Base-by-base conservation (phyloP, 805 yeast genomes). In the Wickerhamomyces sydowiorum region DNA sequence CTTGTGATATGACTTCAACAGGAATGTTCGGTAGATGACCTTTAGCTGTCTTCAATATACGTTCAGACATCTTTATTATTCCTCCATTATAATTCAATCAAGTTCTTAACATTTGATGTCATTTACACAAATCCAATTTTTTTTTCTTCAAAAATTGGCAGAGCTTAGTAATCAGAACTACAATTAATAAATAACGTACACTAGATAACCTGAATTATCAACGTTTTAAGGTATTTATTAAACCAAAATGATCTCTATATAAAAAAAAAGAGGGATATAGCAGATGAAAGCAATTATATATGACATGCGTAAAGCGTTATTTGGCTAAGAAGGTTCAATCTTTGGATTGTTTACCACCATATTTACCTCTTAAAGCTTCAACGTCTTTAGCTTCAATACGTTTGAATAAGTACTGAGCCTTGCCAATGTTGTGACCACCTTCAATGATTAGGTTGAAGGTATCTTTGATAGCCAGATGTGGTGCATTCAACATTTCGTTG, bases 311-410 rank as follows among this genome's bases (percentile, higher is more conserved):
- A n/a, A n/a, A n/a, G n/a, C n/a, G n/a, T n/a, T n/a, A n/a, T n/a
- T n/a, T n/a, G n/a, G n/a, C n/a, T n/a, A n/a, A n/a, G n/a, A n/a
- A n/a, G n/a, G n/a, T 28, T 29, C 20, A 21, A 12, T 36, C 20
- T 44, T 45, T 42, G 14, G 51, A 64, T 58, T 83, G 82, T 52
- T 78, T 72, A 36, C 97, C 98, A 46, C 97, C 96, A 59, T 84
- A 93, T 63, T 76, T 75, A 41, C 69, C 65, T 70, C 95, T 83
- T 95, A 97, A 88, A 57, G 78, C 84, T 9, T 78, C 93, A 48
- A 90, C 73, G 72, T 85, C 83, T 68, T 80, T 80, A 57, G 86
- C 95, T 51, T 91, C 98, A 53, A 93, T 93, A 69, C 96, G 81
- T 59, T 74, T 76, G 75, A 93, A 93, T 67, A 93, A 72, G 67